Evolutionary conservation across 78 protist species (phyloP).

Genomic region (Monocercomonoides exilis): DNA sequence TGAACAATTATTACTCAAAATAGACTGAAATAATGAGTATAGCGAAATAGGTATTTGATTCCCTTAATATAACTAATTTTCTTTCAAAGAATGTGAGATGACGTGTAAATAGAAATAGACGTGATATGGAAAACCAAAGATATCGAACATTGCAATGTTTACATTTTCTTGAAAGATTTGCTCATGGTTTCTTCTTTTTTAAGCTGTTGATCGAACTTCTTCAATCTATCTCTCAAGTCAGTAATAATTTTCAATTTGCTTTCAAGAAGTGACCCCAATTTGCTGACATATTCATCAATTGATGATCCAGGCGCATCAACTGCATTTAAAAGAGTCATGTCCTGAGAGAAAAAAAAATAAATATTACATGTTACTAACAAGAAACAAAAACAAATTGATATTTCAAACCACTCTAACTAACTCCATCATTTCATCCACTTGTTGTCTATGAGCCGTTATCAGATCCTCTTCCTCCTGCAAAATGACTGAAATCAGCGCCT

Average conservation of each 20-base stretch:
- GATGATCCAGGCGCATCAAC: constrained; percentile 29
- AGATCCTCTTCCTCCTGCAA: constrained; percentile 41
- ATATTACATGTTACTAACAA: not conserved
- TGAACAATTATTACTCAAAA: too few species aligned
- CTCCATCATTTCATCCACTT: constrained; percentile 43
- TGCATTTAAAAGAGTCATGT: constrained; percentile 19
- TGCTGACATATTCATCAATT: constrained; percentile 32
- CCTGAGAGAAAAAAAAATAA: not conserved
- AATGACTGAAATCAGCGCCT: constrained; percentile 26
- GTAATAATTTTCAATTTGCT: not conserved
- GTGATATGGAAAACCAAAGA: too few species aligned
- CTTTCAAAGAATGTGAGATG: too few species aligned
- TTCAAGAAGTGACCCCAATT: constrained; percentile 25
- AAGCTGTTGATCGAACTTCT: not conserved
- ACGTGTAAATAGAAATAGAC: too few species aligned
- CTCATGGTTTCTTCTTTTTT: not conserved
- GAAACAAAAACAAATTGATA: not conserved
- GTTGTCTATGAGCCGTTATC: constrained; percentile 34
- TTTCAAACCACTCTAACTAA: not conserved
- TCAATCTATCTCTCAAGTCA: not conserved
- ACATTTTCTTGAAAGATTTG: too few species aligned
- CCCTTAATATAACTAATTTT: too few species aligned
- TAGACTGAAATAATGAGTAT: too few species aligned
- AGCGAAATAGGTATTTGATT: too few species aligned
- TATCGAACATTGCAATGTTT: too few species aligned